Evolutionary conservation across 306 rosid genomes (phyloP).

Genomic region (Nissolia schottii): DNA sequence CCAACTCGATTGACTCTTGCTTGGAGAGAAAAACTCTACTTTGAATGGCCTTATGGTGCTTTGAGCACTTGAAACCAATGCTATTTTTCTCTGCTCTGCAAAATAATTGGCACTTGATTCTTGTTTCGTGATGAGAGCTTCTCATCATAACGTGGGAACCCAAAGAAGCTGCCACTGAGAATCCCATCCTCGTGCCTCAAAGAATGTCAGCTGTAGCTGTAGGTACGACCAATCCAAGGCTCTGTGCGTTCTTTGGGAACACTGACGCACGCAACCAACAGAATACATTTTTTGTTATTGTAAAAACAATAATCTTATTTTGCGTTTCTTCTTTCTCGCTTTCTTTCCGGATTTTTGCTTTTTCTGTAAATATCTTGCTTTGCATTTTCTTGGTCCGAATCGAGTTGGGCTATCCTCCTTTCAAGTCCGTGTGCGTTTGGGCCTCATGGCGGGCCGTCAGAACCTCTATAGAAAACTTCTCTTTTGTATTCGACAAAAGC

Average conservation of each 20-base stretch:
- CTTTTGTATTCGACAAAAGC: too few relatives aligned
- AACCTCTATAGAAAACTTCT: too few relatives aligned
- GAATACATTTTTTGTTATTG: too few relatives aligned
- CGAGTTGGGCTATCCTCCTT: too few relatives aligned
- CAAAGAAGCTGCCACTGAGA: conserved; percentile 42
- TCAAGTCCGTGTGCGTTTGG: too few relatives aligned
- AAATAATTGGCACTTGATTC: conserved; percentile 29
- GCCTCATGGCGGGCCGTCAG: too few relatives aligned
- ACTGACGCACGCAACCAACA: too few relatives aligned
- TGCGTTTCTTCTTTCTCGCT: too few relatives aligned
- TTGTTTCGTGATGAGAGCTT: conserved; percentile 25
- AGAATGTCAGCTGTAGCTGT: neutral
- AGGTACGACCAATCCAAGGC: neutral
- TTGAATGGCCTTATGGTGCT: conserved; percentile 11
- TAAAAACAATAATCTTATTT: too few relatives aligned
- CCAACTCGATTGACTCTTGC: conserved; percentile 38
- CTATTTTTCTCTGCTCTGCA: neutral
- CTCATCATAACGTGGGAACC: conserved; percentile 38
- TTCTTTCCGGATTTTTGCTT: too few relatives aligned
- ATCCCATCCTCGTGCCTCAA: conserved; percentile 40
- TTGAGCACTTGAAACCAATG: conserved; percentile 35
- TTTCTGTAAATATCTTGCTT: too few relatives aligned
- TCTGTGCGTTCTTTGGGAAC: neutral
- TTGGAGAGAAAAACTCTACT: conserved; percentile 32
- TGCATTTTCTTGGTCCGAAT: too few relatives aligned